Percentiles rank a stretch among this genome's conserved stretches.
Conservation (phyloP, 2,329 filamentous ascomycete species). For the Aspergillus terreus region DNA sequence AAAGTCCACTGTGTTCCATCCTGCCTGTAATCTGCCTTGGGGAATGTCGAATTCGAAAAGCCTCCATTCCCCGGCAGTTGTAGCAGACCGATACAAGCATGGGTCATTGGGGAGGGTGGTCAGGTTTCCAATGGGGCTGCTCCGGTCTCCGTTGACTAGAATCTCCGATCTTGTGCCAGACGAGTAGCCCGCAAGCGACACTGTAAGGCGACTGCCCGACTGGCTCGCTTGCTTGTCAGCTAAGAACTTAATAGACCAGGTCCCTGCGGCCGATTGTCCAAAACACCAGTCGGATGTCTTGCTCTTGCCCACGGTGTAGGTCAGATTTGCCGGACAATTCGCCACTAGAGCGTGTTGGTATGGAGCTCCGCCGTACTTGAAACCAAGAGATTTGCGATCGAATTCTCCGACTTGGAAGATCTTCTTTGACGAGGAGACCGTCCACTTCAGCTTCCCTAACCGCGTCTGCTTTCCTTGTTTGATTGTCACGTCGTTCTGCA, state of each 20-base stretch:
- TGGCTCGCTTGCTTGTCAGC: constrained; percentile 5
- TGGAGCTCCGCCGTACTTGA: constrained; percentile 42
- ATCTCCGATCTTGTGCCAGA: constrained; percentile 39
- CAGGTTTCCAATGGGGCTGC: constrained; percentile 36
- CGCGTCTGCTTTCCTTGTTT: constrained; percentile 30
- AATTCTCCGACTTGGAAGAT: constrained; percentile 51
- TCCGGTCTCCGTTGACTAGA: constrained; percentile 38
- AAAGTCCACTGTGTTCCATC: constrained; percentile 36
- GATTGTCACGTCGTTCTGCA: constrained; percentile 41
- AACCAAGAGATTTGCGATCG: constrained; percentile 46
- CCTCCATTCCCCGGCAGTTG: constrained; percentile 47
- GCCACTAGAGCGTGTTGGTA: constrained; percentile 45
- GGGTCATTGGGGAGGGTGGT: constrained; percentile 45
- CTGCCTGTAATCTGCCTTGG: constrained; percentile 26
- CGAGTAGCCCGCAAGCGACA: constrained; percentile 46
- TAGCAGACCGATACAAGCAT: constrained; percentile 47
- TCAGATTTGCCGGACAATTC: constrained; percentile 44
- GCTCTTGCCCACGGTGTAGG: constrained; percentile 41
- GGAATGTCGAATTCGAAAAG: constrained; percentile 40
- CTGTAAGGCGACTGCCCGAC: constrained; percentile 35
- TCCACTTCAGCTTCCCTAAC: constrained; percentile 42
- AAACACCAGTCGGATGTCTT: constrained; percentile 48
- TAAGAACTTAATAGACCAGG: constrained; percentile 34
- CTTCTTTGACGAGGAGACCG: constrained; percentile 32
- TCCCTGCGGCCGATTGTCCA: constrained; percentile 40